Evolutionary conservation across 176 grass and related monocot genomes (phyloP).

Genomic region (Rhynchospora pubera): DNA sequence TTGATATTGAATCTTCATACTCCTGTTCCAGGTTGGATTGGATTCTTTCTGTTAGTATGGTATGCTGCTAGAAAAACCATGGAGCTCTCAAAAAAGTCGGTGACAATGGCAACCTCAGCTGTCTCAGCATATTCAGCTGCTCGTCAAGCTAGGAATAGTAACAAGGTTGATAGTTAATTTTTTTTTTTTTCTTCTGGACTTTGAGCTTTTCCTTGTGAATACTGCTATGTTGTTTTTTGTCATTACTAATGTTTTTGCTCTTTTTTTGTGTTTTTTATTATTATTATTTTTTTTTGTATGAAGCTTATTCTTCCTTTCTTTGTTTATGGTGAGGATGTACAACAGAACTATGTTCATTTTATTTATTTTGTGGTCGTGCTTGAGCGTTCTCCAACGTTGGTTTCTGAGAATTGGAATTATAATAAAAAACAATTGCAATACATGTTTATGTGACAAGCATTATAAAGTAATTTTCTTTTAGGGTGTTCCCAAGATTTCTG

Average conservation of each 20-base stretch:
- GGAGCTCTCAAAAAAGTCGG: slow-evolving; percentile 53
- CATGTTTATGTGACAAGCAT: neutral
- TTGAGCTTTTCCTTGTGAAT: neutral
- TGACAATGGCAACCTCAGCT: slow-evolving; percentile 46
- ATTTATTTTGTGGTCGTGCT: neutral
- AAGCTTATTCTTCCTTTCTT: neutral
- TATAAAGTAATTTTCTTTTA: neutral
- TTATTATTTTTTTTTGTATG: neutral
- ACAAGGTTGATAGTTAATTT: neutral
- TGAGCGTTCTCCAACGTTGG: neutral
- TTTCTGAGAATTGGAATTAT: neutral
- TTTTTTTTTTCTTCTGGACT: neutral
- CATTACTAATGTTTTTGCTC: too few species aligned
- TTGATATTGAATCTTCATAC: neutral
- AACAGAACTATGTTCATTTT: neutral
- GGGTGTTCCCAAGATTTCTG: neutral
- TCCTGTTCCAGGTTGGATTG: slow-evolving; percentile 58
- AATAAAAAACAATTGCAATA: neutral
- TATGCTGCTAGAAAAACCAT: slow-evolving; percentile 60
- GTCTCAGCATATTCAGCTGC: slow-evolving; percentile 54
- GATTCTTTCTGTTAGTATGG: slow-evolving; percentile 77
- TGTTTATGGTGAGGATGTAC: neutral
- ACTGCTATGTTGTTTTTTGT: neutral
- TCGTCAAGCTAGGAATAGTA: slow-evolving; percentile 23
- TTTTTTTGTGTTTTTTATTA: neutral